Conservation (phyloP, 2,329 filamentous ascomycete species). For the Cryphonectria radicalis region DNA sequence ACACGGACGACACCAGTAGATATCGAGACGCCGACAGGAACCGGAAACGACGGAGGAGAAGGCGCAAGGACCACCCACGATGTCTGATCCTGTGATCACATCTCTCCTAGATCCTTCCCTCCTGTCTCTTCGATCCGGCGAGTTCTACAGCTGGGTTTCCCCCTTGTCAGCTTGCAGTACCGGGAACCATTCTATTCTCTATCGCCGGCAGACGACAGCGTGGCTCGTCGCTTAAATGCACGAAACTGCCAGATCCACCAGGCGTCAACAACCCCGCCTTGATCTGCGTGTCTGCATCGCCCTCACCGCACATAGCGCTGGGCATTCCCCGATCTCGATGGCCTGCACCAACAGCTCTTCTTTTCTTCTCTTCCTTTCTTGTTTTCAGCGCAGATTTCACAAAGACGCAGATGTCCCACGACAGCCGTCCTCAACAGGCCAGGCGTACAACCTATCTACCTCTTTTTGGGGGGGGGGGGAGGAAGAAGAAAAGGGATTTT, state of each 20-base stretch:
- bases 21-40: conserved; percentile 26
- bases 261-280: neutral
- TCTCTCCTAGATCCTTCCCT: neutral
- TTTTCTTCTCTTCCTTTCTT: neutral
- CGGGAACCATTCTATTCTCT: neutral
- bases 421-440: conserved; percentile 9
- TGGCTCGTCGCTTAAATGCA: neutral
- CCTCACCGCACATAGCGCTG: neutral
- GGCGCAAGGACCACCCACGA: conserved; percentile 28
- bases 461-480: neutral
- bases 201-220: neutral
- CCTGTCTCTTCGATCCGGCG: conserved; percentile 16
- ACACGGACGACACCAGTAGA: conserved; percentile 13
- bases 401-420: conserved; percentile 18
- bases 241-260: neutral
- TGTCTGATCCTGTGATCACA: conserved; percentile 27
- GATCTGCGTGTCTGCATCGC: neutral
- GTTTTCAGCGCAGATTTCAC: conserved; percentile 11
- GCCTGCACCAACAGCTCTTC: conserved; percentile 4
- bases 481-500: neutral
- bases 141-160: neutral
- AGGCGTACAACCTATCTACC: conserved; percentile 4
- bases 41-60: conserved; percentile 24
- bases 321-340: neutral
- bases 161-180: no score